These are phyloP conservation scores for Zizania palustris DNA, from an alignment of 202 grass and related monocot species.

Conservation along the genomic window DNA sequence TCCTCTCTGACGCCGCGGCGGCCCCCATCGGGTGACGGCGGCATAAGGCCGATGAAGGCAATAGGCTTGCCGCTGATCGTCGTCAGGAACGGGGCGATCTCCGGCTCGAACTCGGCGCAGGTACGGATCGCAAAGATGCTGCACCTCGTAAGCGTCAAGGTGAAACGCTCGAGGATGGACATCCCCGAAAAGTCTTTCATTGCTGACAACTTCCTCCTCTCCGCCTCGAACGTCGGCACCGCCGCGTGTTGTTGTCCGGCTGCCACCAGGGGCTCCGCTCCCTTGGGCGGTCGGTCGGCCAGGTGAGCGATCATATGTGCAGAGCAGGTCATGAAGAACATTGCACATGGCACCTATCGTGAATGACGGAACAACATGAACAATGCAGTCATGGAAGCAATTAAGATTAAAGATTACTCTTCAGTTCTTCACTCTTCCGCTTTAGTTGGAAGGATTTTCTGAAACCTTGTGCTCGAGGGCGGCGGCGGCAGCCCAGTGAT, in stretches of 20 bases:
- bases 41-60: conserved; percentile 30
- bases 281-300: not conserved
- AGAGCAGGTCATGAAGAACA: not conserved
- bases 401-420: no score
- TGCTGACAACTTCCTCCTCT: no score
- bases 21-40: not conserved
- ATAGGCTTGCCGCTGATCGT: conserved; percentile 38
- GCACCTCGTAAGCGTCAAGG: conserved; percentile 16
- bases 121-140: conserved; percentile 34
- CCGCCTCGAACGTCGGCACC: not conserved
- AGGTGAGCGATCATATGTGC: not conserved
- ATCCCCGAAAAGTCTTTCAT: no score
- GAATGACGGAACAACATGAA: no score
- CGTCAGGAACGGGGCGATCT: not conserved
- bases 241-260: not conserved
- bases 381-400: no score
- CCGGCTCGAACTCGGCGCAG: conserved; percentile 44
- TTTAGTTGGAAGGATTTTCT: not conserved
- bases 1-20: not conserved
- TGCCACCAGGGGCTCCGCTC: not conserved
- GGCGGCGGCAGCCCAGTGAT: not conserved
- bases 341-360: no score
- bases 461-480: not conserved
- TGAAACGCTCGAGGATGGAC: not conserved
- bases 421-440: no score